Evolutionary conservation across 192 early-diverging fungal genomes (phyloP), one percentile per base, ranked within the genome.

Genomic region (Coemansia sp.): DNA sequence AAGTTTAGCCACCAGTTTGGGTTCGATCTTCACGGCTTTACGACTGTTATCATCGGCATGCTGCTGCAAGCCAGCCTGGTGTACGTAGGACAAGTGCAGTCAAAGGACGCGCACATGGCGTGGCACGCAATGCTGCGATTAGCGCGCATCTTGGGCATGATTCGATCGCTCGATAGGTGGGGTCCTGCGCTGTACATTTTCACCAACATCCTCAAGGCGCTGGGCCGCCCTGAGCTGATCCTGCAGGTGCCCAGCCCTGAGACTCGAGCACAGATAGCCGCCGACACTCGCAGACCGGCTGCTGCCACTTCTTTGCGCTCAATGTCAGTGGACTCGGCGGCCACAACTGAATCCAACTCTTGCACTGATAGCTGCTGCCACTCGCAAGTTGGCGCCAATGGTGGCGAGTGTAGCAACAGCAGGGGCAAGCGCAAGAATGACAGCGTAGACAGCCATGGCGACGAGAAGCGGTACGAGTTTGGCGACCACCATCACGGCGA

Each of bases 201-300:
- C 45, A 82, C 79, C 46, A 82, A 82, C 51, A 82, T 82, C n/a
- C 67, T 82, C 42, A 82, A 82, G 67, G 79, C 79, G 25, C 74
- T 82, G 22, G 79, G 79, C 7, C 79, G 74, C 17, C 79, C 79
- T 0, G 79, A 76, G 37, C 67, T 82, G 12, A 59, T 73, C 9
- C 61, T 82, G 12, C 74, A 70, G 8, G 19, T 64, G 14, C 79
- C 79, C 47, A 82, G 74, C 31, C 79, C 79, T 6, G 66, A 82
- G 6, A 73, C 70, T 6, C 64, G 74, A 5, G 70, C 70, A 0
- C 59, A 70, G 64, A 67, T 76, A 40, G 53, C 64, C 3, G 74
- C 67, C 8, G 67, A 82, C 32, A 73, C 64, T 8, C 67, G 67
- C 25, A 46, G 37, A 36, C 67, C 79, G 1, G 56, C 75, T 3